Evolutionary conservation across 257 asterid genomes (phyloP).

Genomic region (Lycium ferocissimum): DNA sequence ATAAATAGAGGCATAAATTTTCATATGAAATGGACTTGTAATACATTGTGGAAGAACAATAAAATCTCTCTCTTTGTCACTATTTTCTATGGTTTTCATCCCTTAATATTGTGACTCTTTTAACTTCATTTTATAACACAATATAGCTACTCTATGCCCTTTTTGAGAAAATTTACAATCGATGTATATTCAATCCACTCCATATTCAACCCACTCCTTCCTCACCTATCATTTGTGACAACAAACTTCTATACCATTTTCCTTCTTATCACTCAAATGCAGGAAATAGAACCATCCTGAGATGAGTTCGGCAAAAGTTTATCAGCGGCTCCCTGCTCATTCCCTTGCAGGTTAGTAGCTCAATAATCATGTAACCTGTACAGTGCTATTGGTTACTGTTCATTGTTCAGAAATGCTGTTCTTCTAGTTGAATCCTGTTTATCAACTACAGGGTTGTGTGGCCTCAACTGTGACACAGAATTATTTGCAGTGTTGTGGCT

Average conservation of each 20-base stretch:
- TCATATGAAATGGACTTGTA: no score
- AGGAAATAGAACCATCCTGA: neutral
- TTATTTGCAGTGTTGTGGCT: constrained; percentile 57
- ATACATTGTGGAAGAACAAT: no score
- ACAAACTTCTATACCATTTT: neutral
- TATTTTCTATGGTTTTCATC: no score
- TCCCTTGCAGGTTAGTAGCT: neutral
- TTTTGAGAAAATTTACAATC: neutral
- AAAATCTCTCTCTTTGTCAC: no score
- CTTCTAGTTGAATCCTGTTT: constrained; percentile 39
- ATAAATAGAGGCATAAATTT: no score
- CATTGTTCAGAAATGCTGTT: constrained; percentile 49
- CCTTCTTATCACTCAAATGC: neutral
- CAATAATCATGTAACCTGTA: constrained; percentile 48
- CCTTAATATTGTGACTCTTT: no score
- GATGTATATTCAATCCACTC: neutral
- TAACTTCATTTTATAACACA: no score
- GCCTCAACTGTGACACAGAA: constrained; percentile 57
- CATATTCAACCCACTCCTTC: neutral
- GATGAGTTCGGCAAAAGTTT: neutral
- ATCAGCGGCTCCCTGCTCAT: neutral
- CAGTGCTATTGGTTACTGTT: constrained; percentile 53
- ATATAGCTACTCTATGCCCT: neutral
- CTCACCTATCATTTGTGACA: neutral
- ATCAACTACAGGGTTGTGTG: constrained; percentile 40